Conservation (phyloP, 441 rosid genomes). For the Sinapis alba region DNA sequence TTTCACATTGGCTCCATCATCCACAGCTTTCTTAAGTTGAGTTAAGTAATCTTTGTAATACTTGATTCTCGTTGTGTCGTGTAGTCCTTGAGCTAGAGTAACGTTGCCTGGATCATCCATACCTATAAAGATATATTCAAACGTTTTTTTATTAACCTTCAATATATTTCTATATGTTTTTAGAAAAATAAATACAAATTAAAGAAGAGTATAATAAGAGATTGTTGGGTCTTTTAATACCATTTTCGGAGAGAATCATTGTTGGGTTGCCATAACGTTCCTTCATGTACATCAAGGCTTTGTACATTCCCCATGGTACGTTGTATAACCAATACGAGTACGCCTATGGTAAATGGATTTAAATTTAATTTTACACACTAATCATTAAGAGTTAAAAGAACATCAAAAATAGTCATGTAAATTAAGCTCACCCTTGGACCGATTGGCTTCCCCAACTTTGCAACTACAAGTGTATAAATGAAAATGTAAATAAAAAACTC, state of each 20-base stretch:
- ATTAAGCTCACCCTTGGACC: slow-evolving; percentile 67
- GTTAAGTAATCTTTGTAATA: slow-evolving; percentile 71
- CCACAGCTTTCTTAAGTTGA: slow-evolving; percentile 79
- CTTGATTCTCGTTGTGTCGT: slow-evolving; percentile 75
- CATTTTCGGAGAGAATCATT: slow-evolving; percentile 82
- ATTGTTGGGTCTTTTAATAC: slow-evolving; percentile 39
- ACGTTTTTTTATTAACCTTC: background rate
- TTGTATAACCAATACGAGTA: slow-evolving; percentile 83
- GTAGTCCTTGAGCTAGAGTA: slow-evolving; percentile 67
- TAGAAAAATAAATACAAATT: background rate
- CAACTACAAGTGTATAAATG: slow-evolving; percentile 46
- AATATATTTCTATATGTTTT: background rate
- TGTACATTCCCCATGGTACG: slow-evolving; percentile 97
- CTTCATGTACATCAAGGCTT: slow-evolving; percentile 80
- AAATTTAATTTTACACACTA: background rate
- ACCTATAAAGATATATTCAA: slow-evolving; percentile 44
- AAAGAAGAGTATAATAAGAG: background rate
- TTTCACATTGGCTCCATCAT: slow-evolving; percentile 77
- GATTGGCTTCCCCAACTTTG: slow-evolving; percentile 65
- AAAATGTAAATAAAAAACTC: background rate
- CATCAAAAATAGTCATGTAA: background rate
- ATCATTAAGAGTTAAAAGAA: background rate
- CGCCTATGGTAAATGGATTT: slow-evolving; percentile 48
- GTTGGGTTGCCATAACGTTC: slow-evolving; percentile 85
- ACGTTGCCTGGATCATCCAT: slow-evolving; percentile 91